These are phyloP conservation scores for Phylloporus sp. DNA, from an alignment of 768 basidiomycete species.

Conservation along the genomic window DNA sequence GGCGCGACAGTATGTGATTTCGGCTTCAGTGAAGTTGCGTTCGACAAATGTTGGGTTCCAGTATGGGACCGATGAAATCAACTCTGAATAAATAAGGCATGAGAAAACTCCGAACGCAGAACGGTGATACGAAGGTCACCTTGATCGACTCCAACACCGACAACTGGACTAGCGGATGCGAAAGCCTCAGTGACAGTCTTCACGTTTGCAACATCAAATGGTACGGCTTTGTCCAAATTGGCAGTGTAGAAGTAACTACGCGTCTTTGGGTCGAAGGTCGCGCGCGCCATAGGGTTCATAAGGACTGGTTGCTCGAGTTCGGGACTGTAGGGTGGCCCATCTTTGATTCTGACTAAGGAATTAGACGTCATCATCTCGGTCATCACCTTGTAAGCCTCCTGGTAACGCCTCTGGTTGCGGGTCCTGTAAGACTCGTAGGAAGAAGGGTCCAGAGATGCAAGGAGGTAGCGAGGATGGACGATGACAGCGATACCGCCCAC, in stretches of 20 bases:
- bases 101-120: background rate
- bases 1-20: constrained; percentile 79
- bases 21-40: constrained; percentile 90
- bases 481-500: constrained; percentile 90
- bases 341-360: constrained; percentile 91
- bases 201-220: constrained; percentile 63
- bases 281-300: constrained; percentile 90
- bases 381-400: constrained; percentile 83
- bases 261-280: constrained; percentile 73
- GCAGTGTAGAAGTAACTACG: constrained; percentile 79
- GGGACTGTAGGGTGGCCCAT: constrained; percentile 78
- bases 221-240: constrained; percentile 48
- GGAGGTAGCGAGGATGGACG: constrained; percentile 86
- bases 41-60: constrained; percentile 80
- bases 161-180: constrained; percentile 38
- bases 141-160: constrained; percentile 88
- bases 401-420: constrained; percentile 60
- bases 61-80: constrained; percentile 89
- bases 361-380: constrained; percentile 95
- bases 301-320: constrained; percentile 86
- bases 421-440: constrained; percentile 71
- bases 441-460: constrained; percentile 77
- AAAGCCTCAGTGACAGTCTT: constrained; percentile 49
- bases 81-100: constrained; percentile 45
- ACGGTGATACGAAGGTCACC: constrained; percentile 40